Base-by-base conservation (phyloP, 179 eudicot genomes). In the Drosera spatulata region DNA sequence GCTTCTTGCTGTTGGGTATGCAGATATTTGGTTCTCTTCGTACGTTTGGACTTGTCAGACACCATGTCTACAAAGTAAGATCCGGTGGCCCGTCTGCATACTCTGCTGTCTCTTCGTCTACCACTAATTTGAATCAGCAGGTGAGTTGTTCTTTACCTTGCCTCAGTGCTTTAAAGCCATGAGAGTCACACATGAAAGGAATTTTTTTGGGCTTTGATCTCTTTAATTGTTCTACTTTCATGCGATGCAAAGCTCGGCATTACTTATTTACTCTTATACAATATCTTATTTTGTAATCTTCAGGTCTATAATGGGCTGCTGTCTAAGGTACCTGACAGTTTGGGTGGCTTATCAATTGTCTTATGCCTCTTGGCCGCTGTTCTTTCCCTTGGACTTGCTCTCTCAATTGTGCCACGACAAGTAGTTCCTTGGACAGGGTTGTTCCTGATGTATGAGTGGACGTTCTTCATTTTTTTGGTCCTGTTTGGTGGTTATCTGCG, bases 351-450 rank as follows among this genome's bases (percentile, higher is more conserved):
- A 52, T 93, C 99, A 41, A 68, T 89, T 51, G 70, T 66, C 50
- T 63, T 77, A 61, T 93, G 91, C 70, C 83, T 93, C 70, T 62
- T 74, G 64, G 77, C 93, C 64, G 83, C 71, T 58, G 59, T 81
- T 58, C 63, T 76, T 33, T 79, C 99, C 49, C 85, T 89, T 63
- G 83, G 74, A 64, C 61, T 93, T 58, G 77, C 86, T 52, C 65
- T 93, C 63, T 57, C 79, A 48, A 70, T 93, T 59, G 85, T 93
- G 62, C 99, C 99, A 60, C 79, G 83, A 41, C 99, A 93, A 86
- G 86, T 86, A 63, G 75, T 75, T 72, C 99, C 99, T 7, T 93
- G 99, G 99, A 93, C 97, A 39, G 97, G 99, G 47, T 67, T 93
- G 68, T 67, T 86, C 43, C 85, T 93, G 59, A 82, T 81, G 86